A percentile compares a stretch with the other conserved stretches of the same genome.
Evolutionary conservation across 1,284 basidiomycete genomes (phyloP).

Genomic region (Hemileia vastatrix): DNA sequence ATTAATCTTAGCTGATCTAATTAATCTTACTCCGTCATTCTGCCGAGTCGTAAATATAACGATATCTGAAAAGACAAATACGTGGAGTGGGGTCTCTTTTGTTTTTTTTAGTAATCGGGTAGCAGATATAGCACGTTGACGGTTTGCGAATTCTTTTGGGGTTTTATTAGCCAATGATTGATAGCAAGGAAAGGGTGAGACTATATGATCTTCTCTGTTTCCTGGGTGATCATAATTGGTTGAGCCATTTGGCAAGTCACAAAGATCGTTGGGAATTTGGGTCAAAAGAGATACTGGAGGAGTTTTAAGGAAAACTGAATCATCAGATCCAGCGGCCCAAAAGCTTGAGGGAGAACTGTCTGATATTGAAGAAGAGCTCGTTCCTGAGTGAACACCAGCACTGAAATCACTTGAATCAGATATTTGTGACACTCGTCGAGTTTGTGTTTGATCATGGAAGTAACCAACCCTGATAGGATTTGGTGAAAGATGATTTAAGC

Average conservation of each 20-base stretch:
- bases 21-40: conserved; percentile 13
- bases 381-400: not conserved
- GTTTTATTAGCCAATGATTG: conserved; percentile 2
- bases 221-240: not conserved
- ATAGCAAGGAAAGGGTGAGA: conserved; percentile 17
- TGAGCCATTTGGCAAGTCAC: not conserved
- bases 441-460: too few species aligned
- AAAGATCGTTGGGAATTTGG: conserved; percentile 15
- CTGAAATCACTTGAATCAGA: conserved; percentile 7
- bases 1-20: conserved; percentile 28
- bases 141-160: conserved; percentile 9
- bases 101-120: conserved; percentile 15
- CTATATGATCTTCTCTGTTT: conserved; percentile 3
- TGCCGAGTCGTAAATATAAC: conserved; percentile 50
- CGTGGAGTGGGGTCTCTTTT: conserved; percentile 47
- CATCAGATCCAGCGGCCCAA: too few species aligned
- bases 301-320: too few species aligned
- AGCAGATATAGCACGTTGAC: not conserved
- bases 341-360: not conserved
- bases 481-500: conserved; percentile 32
- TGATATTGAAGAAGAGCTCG: not conserved
- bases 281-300: too few species aligned
- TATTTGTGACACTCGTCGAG: not conserved
- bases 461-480: too few species aligned
- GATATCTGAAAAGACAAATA: conserved; percentile 62